Evolutionary conservation across 1,284 basidiomycete species (phyloP), one percentile per base, ranked within the genome.

Genomic region (Sanghuangporus baumii): DNA sequence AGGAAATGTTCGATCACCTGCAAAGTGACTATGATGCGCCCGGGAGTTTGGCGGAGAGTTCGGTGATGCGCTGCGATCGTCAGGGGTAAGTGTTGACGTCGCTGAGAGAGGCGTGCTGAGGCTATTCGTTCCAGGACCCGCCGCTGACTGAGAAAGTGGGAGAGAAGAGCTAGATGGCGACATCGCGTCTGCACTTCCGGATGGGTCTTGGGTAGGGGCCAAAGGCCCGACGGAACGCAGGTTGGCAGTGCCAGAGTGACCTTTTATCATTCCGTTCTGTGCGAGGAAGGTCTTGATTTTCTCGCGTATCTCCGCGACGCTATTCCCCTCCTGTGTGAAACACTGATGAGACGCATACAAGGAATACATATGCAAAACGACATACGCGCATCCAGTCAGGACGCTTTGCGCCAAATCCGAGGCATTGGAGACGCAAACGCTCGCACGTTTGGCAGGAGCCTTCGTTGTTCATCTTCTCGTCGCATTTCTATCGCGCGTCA

Each of bases 211-310:
- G 16, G 52, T 8, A 52, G 40, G 14, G 9, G 43, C 14, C 12
- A 60, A n/a, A n/a, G 8, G 6, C n/a, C 41, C 55, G 34, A 54
- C 34, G 34, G 61, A 31, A 31, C 55, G 38, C 18, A 57, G 40
- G 6, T 41, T 18, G 14, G 55, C 12, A 37, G 64, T 16, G 40
- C 55, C 59, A 31, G 89, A 87, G 69, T 91, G 89, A 46, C 89
- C 89, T 73, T 91, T 91, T 74, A 92, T 91, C 88, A 91, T 89
- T 61, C 89, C 89, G 71, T 91, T 88, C 0, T 87, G 82, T 0
- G 88, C 87, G 41, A 91, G 80, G 70, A 89, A 89, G 2, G 75
- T 74, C 75, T 91, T 92, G 70, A 92, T 91, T 74, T 85, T 87
- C 67, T 89, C 87, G 61, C 88, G 81, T 52, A 90, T 75, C 66